Evolutionary conservation across 768 basidiomycete species (phyloP), one percentile per base, ranked within the genome.

Genomic region (Suillus placidus): DNA sequence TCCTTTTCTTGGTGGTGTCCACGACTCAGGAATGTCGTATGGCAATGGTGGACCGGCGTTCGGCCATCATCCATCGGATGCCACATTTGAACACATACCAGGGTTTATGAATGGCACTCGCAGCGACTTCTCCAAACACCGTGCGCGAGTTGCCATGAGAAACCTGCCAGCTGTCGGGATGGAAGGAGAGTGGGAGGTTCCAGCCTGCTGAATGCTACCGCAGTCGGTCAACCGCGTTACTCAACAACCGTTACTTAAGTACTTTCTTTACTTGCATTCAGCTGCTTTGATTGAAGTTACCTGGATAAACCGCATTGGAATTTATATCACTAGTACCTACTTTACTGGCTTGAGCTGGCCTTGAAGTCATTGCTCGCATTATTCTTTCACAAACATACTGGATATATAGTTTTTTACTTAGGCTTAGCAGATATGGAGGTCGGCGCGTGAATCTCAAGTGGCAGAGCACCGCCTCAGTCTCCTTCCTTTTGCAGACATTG

Each of bases 111-210:
- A 75, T 61, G 76, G 72, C 63, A 64, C 64, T 13, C 49, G 61
- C 12, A 67, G 35, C 23, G 66, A 69, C 35, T 45, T 61, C 30
- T 32, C 55, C 1, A 84, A 82, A 71, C 83, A 86, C 45, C 83
- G 89, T 45, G 88, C 89, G 67, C 83, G 88, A 68, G 88, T 90
- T 60, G 87, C 89, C 35, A 78, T 91, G 67, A 89, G 87, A 77
- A 87, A 84, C 70, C 78, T 88, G 77, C 88, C 89, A 1, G 81
- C 81, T 26, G 77, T 83, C 37, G 88, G 87, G 55, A 83, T 84
- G 67, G 87, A 89, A 74, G 88, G 88, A 56, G 90, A 91, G 79
- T 91, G 90, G 90, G 90, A 92, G 75, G 88, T 92, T 55, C 85
- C 89, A 73, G 80, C 91, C 61, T 90, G 88, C 76, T 90, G 70